Evolutionary conservation across 805 yeast genomes (phyloP).

Genomic region (Candida orba): DNA sequence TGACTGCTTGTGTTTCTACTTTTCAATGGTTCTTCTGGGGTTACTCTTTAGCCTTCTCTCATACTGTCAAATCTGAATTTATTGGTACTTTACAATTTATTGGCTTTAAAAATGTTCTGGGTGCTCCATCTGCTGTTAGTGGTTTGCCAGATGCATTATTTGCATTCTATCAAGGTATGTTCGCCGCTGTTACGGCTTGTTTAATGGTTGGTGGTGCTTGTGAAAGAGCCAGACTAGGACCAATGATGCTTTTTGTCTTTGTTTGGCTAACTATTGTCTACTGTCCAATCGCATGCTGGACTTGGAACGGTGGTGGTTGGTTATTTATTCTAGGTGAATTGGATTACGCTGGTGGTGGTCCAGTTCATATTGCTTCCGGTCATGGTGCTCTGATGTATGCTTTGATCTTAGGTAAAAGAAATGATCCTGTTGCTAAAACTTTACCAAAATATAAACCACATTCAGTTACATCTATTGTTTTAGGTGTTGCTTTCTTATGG

Average conservation of each 20-base stretch:
- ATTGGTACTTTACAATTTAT: conserved; percentile 79
- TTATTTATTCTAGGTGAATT: conserved; percentile 70
- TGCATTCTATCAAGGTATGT: conserved; percentile 93
- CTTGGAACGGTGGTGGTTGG: conserved; percentile 94
- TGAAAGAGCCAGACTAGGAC: conserved; percentile 94
- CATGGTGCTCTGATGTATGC: conserved; percentile 93
- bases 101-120: conserved; percentile 72
- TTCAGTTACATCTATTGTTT: conserved; percentile 81
- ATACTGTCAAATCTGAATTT: conserved; percentile 51
- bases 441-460: conserved; percentile 91
- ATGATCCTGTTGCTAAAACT: conserved; percentile 57
- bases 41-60: conserved; percentile 79
- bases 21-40: conserved; percentile 99
- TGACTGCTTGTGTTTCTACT: conserved; percentile 69
- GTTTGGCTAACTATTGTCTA: conserved; percentile 92
- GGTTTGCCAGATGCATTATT: conserved; percentile 80
- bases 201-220: conserved; percentile 96
- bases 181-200: conserved; percentile 87
- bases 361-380: conserved; percentile 93
- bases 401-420: conserved; percentile 83
- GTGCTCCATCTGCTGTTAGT: conserved; percentile 62
- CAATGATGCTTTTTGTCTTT: conserved; percentile 91
- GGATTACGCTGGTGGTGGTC: conserved; percentile 98
- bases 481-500: conserved; percentile 97
- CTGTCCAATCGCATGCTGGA: conserved; percentile 97